A percentile compares a stretch with the other conserved stretches of the same genome.
These are phyloP conservation scores for Phlegmacium glaucopus DNA, from an alignment of 768 basidiomycete species.

Conservation along the genomic window DNA sequence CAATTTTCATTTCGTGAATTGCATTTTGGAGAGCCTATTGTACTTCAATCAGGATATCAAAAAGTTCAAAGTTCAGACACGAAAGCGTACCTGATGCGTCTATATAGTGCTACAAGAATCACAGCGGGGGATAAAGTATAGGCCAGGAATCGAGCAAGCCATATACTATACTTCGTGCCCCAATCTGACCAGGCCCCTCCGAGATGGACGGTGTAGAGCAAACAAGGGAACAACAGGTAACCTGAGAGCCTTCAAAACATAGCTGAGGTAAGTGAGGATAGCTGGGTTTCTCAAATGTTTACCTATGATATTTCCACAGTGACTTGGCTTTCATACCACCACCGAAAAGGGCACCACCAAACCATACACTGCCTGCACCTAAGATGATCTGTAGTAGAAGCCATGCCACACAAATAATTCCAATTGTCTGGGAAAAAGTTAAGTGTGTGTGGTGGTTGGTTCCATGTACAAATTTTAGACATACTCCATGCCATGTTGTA, in stretches of 20 bases:
- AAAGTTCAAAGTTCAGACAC: neutral
- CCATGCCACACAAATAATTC: slow-evolving; percentile 61
- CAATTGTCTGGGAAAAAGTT: slow-evolving; percentile 46
- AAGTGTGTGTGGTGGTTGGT: no score
- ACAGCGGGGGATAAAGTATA: slow-evolving; percentile 55
- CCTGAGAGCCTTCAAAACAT: slow-evolving; percentile 55
- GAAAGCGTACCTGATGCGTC: slow-evolving; percentile 47
- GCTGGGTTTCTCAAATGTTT: slow-evolving; percentile 4
- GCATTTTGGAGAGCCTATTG: slow-evolving; percentile 63
- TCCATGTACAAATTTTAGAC: slow-evolving; percentile 15
- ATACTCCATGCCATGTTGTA: slow-evolving; percentile 72
- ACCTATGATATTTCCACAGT: slow-evolving; percentile 86
- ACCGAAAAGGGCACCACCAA: slow-evolving; percentile 63
- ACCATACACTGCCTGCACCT: slow-evolving; percentile 81
- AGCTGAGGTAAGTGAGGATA: neutral
- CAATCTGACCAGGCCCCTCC: slow-evolving; percentile 72
- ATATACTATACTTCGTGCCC: slow-evolving; percentile 36
- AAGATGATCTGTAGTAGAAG: slow-evolving; percentile 55
- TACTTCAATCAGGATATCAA: neutral
- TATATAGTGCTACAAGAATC: slow-evolving; percentile 40
- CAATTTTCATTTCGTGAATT: slow-evolving; percentile 35
- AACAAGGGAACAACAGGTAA: slow-evolving; percentile 59
- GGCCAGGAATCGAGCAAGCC: slow-evolving; percentile 41
- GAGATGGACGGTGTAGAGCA: slow-evolving; percentile 62
- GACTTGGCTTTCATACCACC: slow-evolving; percentile 68